A percentile compares a stretch with the other conserved stretches of the same genome.
phyloP scores from a whole-genome alignment of 305 asterid genomes.

The Ajuga reptans region DNA sequence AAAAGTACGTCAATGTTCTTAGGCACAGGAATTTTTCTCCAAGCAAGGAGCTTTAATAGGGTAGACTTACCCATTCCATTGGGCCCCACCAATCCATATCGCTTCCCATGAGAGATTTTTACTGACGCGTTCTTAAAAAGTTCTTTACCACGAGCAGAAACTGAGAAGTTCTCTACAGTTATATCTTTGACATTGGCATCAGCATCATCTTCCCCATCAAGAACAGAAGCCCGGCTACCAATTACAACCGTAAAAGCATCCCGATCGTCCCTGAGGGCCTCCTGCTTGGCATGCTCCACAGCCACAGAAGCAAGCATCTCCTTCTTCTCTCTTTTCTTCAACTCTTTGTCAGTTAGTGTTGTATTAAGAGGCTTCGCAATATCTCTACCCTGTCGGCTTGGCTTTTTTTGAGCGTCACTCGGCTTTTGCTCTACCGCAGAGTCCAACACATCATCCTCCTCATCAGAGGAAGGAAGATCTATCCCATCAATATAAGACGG shows the following conservation, averaged over 20 bases:
- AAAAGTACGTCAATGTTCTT: constrained; percentile 82
- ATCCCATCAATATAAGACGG: constrained; percentile 50
- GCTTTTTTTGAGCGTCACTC: constrained; percentile 22
- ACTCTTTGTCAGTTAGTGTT: constrained; percentile 47
- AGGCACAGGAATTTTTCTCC: constrained; percentile 93
- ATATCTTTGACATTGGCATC: constrained; percentile 85
- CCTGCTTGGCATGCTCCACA: constrained; percentile 58
- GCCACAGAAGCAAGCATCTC: constrained; percentile 58
- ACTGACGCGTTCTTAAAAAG: constrained; percentile 64
- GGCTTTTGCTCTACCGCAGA: constrained; percentile 33
- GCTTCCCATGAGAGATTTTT: constrained; percentile 78
- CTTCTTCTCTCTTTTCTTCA: constrained; percentile 79
- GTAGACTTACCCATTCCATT: constrained; percentile 94
- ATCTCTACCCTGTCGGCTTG: constrained; percentile 31
- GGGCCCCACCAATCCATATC: constrained; percentile 88
- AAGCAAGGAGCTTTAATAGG: constrained; percentile 78
- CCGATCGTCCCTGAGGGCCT: constrained; percentile 77
- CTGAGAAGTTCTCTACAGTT: constrained; percentile 68
- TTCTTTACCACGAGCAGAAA: constrained; percentile 89
- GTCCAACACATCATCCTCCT: constrained; percentile 53
- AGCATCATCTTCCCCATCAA: constrained; percentile 75
- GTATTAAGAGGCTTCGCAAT: constrained; percentile 41
- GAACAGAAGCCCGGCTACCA: constrained; percentile 70
- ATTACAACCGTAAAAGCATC: constrained; percentile 89
- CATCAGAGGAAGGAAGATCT: constrained; percentile 87